Percentiles rank a stretch among this genome's conserved stretches.
Conservation (phyloP, 176 grass and related monocot genomes). For the Cocos nucifera region DNA sequence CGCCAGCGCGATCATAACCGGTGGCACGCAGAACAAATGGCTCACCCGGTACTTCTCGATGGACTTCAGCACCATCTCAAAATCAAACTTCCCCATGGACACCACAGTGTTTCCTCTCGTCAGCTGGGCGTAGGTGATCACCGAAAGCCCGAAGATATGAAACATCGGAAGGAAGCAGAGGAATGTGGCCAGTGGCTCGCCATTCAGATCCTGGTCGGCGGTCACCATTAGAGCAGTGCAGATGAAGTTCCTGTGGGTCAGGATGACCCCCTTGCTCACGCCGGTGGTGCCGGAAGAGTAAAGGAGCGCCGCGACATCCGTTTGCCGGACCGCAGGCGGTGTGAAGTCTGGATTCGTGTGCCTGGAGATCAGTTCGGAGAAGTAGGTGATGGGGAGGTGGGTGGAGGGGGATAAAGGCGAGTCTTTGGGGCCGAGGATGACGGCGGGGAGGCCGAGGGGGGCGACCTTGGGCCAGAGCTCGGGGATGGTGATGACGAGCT, state of each 20-base stretch:
- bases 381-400: conserved; percentile 28
- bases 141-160: conserved; percentile 74
- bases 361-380: conserved; percentile 43
- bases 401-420: background rate
- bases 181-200: conserved; percentile 62
- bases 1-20: conserved; percentile 81
- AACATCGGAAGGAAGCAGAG: conserved; percentile 99
- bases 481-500: conserved; percentile 50
- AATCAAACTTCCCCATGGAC: conserved; percentile 61
- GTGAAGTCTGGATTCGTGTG: conserved; percentile 25
- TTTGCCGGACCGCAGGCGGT: conserved; percentile 38
- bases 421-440: conserved; percentile 39
- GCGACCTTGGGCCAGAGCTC: conserved; percentile 42
- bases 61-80: conserved; percentile 39
- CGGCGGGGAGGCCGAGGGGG: conserved; percentile 38
- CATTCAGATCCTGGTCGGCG: conserved; percentile 46
- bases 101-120: conserved; percentile 57
- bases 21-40: conserved; percentile 72
- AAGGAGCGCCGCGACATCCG: conserved; percentile 55
- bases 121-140: conserved; percentile 68
- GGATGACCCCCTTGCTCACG: conserved; percentile 78
- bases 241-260: conserved; percentile 93
- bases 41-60: conserved; percentile 54
- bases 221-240: conserved; percentile 40
- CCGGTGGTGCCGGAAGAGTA: conserved; percentile 97